These are phyloP conservation scores for Uronychia setigera DNA, from an alignment of 73 alveolate species.

Conservation along the genomic window DNA sequence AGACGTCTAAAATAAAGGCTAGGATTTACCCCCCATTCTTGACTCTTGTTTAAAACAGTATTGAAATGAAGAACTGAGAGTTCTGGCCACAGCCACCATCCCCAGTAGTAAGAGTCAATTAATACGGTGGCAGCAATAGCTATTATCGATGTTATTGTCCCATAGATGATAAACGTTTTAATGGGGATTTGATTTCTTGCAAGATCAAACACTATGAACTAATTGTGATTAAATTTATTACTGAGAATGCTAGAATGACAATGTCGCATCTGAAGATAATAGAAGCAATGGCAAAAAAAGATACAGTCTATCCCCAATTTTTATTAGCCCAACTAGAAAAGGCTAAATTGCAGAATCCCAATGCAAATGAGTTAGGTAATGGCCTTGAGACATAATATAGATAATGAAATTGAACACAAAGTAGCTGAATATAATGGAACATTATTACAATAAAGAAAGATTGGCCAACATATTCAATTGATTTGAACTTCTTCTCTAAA, in stretches of 20 bases:
- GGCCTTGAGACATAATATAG: slow-evolving; percentile 75
- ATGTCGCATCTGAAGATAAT: slow-evolving; percentile 60
- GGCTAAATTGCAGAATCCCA: slow-evolving; percentile 66
- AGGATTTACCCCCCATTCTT: slow-evolving; percentile 58
- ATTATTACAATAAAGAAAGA: slow-evolving; percentile 5
- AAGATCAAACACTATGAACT: neutral
- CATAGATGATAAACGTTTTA: neutral
- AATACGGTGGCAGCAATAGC: slow-evolving; percentile 34
- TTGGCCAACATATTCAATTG: slow-evolving; percentile 8
- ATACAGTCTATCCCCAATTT: slow-evolving; percentile 22
- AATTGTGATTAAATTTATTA: neutral
- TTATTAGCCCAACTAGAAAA: slow-evolving; percentile 56
- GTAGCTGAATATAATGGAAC: neutral
- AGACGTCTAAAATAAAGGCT: neutral
- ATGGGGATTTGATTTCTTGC: neutral
- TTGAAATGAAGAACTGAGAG: slow-evolving; percentile 55
- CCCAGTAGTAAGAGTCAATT: slow-evolving; percentile 72
- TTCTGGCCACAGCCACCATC: slow-evolving; percentile 70
- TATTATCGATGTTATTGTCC: slow-evolving; percentile 9
- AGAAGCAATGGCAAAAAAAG: slow-evolving; percentile 51
- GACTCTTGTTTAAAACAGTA: slow-evolving; percentile 52
- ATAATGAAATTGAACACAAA: slow-evolving; percentile 62
- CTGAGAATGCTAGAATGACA: slow-evolving; percentile 49
- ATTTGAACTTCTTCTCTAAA: neutral
- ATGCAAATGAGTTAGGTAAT: slow-evolving; percentile 77